Conservation (phyloP, 1,139 yeast species). For the Saccharomycopsis hybrid region DNA sequence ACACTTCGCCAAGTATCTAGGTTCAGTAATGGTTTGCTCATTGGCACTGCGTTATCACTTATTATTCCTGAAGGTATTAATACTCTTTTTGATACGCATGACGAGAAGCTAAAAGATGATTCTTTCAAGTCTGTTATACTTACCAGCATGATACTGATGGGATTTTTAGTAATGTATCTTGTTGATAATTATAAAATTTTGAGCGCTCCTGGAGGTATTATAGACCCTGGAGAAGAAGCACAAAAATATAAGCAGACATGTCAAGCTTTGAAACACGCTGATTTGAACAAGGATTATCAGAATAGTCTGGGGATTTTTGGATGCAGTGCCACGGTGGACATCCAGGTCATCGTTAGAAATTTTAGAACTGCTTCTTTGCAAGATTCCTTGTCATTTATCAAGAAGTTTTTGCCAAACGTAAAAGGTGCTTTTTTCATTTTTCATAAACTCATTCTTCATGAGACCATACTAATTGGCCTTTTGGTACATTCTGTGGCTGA, state of each 20-base stretch:
- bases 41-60: slow-evolving; percentile 58
- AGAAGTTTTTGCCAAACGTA: neutral
- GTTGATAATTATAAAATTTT: slow-evolving; percentile 36
- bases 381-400: too few relatives aligned
- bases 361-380: too few relatives aligned
- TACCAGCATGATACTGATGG: slow-evolving; percentile 39
- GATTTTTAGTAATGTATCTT: slow-evolving; percentile 47
- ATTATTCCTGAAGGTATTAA: slow-evolving; percentile 69
- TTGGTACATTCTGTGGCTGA: slow-evolving; percentile 65
- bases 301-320: too few relatives aligned
- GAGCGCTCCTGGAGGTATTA: slow-evolving; percentile 12
- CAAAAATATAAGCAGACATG: too few relatives aligned
- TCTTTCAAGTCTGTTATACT: slow-evolving; percentile 18
- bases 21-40: slow-evolving; percentile 44
- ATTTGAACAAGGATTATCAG: too few relatives aligned
- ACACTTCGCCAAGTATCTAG: too few relatives aligned
- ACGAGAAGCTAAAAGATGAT: slow-evolving; percentile 20
- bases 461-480: slow-evolving; percentile 39
- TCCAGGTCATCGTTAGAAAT: too few relatives aligned
- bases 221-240: slow-evolving; percentile 2
- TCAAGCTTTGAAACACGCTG: too few relatives aligned
- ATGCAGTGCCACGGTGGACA: too few relatives aligned
- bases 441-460: slow-evolving; percentile 6
- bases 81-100: slow-evolving; percentile 37
- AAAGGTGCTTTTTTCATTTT: too few relatives aligned